A percentile compares a stretch with the other conserved stretches of the same genome.
These are phyloP conservation scores for Tuber microsphaerosporum DNA, from an alignment of 495 filamentous ascomycete genomes.

Conservation along the genomic window DNA sequence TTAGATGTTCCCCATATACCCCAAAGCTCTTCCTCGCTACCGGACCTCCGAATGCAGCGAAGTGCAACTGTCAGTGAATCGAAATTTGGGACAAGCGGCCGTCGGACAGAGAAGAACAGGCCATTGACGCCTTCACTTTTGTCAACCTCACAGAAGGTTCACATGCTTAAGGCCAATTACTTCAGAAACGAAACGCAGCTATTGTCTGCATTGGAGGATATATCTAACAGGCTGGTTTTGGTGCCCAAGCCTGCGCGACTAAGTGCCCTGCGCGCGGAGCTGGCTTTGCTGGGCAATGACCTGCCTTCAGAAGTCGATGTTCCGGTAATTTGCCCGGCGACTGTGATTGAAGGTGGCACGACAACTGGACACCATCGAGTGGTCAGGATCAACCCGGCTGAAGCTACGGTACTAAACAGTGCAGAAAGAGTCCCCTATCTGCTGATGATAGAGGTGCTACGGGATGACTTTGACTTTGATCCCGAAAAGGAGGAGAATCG, in stretches of 20 bases:
- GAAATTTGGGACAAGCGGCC: slow-evolving; percentile 49
- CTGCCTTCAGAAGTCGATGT: slow-evolving; percentile 70
- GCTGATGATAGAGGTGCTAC: slow-evolving; percentile 66
- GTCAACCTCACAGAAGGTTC: slow-evolving; percentile 52
- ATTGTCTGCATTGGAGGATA: slow-evolving; percentile 63
- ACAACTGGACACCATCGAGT: slow-evolving; percentile 66
- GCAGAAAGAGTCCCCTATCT: slow-evolving; percentile 71
- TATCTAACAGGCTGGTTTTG: slow-evolving; percentile 65
- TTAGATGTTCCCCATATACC: slow-evolving; percentile 48
- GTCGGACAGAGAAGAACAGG: slow-evolving; percentile 49
- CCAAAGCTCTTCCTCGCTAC: slow-evolving; percentile 61
- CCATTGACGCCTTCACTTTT: slow-evolving; percentile 52
- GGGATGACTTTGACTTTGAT: slow-evolving; percentile 69
- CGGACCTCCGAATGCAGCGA: slow-evolving; percentile 51
- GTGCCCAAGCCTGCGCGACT: slow-evolving; percentile 68
- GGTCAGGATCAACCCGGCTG: slow-evolving; percentile 67
- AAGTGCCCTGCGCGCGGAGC: slow-evolving; percentile 66
- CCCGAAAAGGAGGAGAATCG: slow-evolving; percentile 60
- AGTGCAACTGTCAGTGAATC: slow-evolving; percentile 45
- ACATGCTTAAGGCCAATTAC: slow-evolving; percentile 63
- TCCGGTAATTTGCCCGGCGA: slow-evolving; percentile 64
- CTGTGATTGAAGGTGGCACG: slow-evolving; percentile 54
- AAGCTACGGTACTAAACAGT: slow-evolving; percentile 70
- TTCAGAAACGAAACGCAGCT: slow-evolving; percentile 68
- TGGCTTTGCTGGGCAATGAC: slow-evolving; percentile 65